Evolutionary conservation across 805 yeast genomes (phyloP).

Genomic region (Candida vartiovaarae): DNA sequence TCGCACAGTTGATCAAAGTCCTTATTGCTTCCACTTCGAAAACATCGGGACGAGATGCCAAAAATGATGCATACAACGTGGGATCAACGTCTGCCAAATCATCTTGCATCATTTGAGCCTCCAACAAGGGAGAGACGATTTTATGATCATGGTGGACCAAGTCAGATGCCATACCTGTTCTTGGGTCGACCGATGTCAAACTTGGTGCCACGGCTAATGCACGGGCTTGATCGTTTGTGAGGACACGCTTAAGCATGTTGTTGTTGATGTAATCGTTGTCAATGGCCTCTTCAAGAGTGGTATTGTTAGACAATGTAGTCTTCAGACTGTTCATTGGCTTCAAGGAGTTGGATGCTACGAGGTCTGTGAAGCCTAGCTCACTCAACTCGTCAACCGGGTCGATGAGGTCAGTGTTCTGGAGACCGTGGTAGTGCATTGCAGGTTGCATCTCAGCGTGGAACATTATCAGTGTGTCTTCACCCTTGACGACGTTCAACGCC

Average conservation of each 20-base stretch:
- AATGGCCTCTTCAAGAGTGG: conserved; percentile 3
- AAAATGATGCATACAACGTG: conserved; percentile 20
- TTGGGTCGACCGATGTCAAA: conserved; percentile 55
- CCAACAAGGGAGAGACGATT: conserved; percentile 31
- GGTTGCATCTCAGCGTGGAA: conserved; percentile 92
- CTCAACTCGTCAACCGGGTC: conserved; percentile 18
- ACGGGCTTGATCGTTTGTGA: conserved; percentile 43
- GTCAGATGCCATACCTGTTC: conserved; percentile 36
- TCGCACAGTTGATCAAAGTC: conserved; percentile 58
- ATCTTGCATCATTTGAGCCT: conserved; percentile 36
- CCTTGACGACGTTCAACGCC: conserved; percentile 61
- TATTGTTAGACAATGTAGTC: conserved; percentile 2
- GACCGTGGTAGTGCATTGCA: conserved; percentile 24
- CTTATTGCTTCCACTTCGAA: conserved; percentile 83
- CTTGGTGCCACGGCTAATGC: conserved; percentile 50
- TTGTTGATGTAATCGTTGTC: conserved; percentile 3
- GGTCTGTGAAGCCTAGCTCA: conserved; percentile 13
- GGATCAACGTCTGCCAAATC: conserved; percentile 29
- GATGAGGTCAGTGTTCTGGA: conserved; percentile 8
- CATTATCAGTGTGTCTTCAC: conserved; percentile 65
- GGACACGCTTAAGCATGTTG: conserved; percentile 6
- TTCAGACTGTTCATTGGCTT: conserved; percentile 3
- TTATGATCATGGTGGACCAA: conserved; percentile 24
- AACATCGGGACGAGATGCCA: conserved; percentile 78
- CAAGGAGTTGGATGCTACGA: conserved; percentile 9